A percentile compares a stretch with the other conserved stretches of the same genome.
Evolutionary conservation across 768 basidiomycete species (phyloP).

Genomic region (Xanthoconium purpureum): DNA sequence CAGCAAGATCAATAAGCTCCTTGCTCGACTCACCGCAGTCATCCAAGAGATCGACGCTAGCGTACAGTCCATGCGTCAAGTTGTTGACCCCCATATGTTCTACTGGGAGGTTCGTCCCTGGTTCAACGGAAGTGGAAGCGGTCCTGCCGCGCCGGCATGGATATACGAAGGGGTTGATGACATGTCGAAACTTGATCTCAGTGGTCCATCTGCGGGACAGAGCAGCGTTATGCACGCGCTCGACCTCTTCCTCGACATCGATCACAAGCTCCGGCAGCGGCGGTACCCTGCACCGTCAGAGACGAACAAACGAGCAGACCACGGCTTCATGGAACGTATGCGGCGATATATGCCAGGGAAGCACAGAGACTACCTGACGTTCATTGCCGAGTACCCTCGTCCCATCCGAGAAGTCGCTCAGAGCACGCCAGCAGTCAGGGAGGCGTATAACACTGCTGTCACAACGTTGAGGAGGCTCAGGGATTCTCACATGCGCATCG

Average conservation of each 20-base stretch:
- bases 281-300: constrained; percentile 66
- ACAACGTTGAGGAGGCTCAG: constrained; percentile 77
- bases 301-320: constrained; percentile 62
- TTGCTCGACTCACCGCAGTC: constrained; percentile 60
- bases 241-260: constrained; percentile 84
- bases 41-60: constrained; percentile 73
- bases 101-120: constrained; percentile 90
- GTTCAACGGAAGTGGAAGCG: constrained; percentile 79
- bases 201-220: constrained; percentile 93
- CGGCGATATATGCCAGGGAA: constrained; percentile 91
- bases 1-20: constrained; percentile 68
- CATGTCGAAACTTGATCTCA: constrained; percentile 58
- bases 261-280: constrained; percentile 75
- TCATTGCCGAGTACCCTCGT: constrained; percentile 58
- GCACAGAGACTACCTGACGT: constrained; percentile 80
- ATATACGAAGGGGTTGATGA: constrained; percentile 74
- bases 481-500: constrained; percentile 87
- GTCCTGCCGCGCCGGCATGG: constrained; percentile 54
- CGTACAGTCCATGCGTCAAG: constrained; percentile 63
- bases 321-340: constrained; percentile 91
- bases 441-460: constrained; percentile 79
- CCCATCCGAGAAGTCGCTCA: constrained; percentile 62
- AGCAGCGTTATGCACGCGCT: constrained; percentile 86
- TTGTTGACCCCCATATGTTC: constrained; percentile 82
- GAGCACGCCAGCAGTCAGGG: constrained; percentile 54